Evolutionary conservation across 1,284 basidiomycete species (phyloP).

Genomic region (Spongispora temasekensis): DNA sequence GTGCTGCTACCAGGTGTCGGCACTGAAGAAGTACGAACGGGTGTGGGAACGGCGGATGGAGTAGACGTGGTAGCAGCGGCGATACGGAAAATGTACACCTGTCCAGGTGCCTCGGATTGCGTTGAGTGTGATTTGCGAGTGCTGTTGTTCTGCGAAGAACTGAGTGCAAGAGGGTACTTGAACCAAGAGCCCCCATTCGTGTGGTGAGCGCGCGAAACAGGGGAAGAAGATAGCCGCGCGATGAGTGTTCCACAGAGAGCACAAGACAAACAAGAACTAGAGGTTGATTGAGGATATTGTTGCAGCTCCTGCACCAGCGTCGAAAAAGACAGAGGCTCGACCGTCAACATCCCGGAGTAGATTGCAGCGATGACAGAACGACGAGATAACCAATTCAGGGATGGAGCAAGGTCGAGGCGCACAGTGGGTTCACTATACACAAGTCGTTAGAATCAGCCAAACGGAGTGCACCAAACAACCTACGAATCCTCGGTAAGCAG

Average conservation of each 20-base stretch:
- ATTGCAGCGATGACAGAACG: constrained; percentile 87
- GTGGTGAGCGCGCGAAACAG: constrained; percentile 19
- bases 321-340: constrained; percentile 78
- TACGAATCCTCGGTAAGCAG: constrained; percentile 87
- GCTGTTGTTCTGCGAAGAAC: constrained; percentile 30
- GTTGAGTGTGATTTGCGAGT: constrained; percentile 33
- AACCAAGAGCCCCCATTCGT: constrained; percentile 52
- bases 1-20: constrained; percentile 18
- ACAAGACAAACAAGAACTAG: constrained; percentile 51
- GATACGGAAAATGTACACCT: constrained; percentile 65
- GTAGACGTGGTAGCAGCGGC: constrained; percentile 34
- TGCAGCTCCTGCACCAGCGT: constrained; percentile 53
- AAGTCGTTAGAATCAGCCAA: constrained; percentile 7
- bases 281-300: constrained; percentile 28
- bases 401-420: constrained; percentile 91
- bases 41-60: constrained; percentile 29
- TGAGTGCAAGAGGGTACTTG: constrained; percentile 48
- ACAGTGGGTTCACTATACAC: constrained; percentile 78
- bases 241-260: constrained; percentile 77
- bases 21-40: constrained; percentile 22
- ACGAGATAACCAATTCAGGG: constrained; percentile 90
- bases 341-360: constrained; percentile 83
- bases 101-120: constrained; percentile 38
- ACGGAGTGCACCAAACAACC: constrained; percentile 38
- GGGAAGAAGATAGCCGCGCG: constrained; percentile 24